phyloP scores from a whole-genome alignment of 2,329 filamentous ascomycete species.

The Ascochyta lentis region DNA sequence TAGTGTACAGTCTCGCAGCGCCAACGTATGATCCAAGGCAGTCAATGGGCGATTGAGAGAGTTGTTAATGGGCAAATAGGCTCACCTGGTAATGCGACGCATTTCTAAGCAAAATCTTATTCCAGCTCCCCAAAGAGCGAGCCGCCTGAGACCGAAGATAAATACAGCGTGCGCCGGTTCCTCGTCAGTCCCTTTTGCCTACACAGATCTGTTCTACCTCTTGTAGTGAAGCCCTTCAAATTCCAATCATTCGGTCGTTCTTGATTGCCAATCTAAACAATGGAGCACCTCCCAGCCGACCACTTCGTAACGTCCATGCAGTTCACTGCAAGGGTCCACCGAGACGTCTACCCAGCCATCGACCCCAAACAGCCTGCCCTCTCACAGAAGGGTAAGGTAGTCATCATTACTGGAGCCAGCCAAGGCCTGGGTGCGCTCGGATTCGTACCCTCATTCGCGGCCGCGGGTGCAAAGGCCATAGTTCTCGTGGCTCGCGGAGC shows the following conservation, averaged over 20 bases:
- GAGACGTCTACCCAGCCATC: constrained; percentile 50
- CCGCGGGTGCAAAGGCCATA: constrained; percentile 44
- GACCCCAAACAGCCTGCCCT: constrained; percentile 43
- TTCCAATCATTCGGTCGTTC: no score
- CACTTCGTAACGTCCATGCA: constrained; percentile 24
- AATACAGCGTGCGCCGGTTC: background rate
- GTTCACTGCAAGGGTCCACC: constrained; percentile 35
- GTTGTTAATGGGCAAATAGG: background rate
- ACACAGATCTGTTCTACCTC: no score
- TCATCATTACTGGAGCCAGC: constrained; percentile 53
- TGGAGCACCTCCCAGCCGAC: constrained; percentile 26
- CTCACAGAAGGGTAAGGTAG: constrained; percentile 47
- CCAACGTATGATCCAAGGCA: background rate
- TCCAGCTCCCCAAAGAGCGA: background rate
- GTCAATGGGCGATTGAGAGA: background rate
- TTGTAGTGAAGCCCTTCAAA: no score
- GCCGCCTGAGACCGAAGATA: background rate
- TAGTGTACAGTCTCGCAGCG: background rate
- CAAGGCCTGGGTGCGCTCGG: constrained; percentile 48
- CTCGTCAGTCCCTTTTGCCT: background rate
- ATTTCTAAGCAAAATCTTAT: background rate
- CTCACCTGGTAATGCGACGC: no score
- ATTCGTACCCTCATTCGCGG: constrained; percentile 48
- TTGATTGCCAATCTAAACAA: background rate
- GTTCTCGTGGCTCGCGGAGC: constrained; percentile 44